Conservation (phyloP, 305 asterid species). For the Fraxinus platypoda region DNA sequence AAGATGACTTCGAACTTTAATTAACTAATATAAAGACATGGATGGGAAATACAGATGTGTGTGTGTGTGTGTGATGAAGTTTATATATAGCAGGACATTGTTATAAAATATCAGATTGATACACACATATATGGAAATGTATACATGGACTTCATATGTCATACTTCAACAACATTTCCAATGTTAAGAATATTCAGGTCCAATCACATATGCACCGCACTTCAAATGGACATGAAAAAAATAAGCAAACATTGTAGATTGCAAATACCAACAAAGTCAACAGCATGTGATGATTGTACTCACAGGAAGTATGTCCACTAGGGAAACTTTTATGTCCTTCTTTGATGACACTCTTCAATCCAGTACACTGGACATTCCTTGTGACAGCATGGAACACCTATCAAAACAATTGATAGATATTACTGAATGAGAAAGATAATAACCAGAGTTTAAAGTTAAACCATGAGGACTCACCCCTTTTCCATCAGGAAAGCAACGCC, state of each 20-base stretch:
- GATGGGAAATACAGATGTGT: not conserved
- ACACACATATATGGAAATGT: not conserved
- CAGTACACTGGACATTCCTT: constrained; percentile 77
- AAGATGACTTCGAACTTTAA: not conserved
- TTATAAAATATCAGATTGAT: not conserved
- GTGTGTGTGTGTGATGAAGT: not conserved
- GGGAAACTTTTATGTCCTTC: constrained; percentile 98
- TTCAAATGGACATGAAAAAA: not conserved
- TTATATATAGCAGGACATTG: not conserved
- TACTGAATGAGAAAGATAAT: not conserved
- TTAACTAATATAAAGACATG: constrained; percentile 8
- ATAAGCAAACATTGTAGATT: not conserved
- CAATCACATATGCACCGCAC: not conserved
- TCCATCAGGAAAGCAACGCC: constrained; percentile 98
- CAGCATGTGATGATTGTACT: constrained; percentile 30
- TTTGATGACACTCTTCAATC: constrained; percentile 59
- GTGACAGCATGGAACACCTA: constrained; percentile 74
- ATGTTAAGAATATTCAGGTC: not conserved
- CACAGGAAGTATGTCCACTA: constrained; percentile 89
- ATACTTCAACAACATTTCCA: not conserved
- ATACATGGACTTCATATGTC: not conserved
- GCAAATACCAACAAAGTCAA: constrained; percentile 13
- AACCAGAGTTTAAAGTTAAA: constrained; percentile 17
- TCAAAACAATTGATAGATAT: constrained; percentile 29
- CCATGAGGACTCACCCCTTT: constrained; percentile 53